phyloP scores from a whole-genome alignment of 2,329 filamentous ascomycete species.

The Triangularia verruculosa region DNA sequence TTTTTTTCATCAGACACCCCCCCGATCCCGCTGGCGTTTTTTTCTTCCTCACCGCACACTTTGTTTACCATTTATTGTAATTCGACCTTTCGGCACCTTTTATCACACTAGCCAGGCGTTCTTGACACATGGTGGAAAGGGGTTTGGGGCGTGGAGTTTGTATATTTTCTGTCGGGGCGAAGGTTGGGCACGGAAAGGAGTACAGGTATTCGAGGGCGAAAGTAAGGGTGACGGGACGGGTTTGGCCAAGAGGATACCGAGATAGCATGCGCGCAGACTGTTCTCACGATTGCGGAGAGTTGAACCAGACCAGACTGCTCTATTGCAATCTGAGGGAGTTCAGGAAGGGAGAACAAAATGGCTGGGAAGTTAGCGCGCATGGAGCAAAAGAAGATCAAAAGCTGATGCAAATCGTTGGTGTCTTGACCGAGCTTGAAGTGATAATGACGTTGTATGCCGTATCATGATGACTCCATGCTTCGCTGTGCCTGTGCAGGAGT shows the following conservation, averaged over 20 bases:
- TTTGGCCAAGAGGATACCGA: background rate
- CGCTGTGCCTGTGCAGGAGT: background rate
- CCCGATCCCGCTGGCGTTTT: background rate
- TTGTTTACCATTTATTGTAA: background rate
- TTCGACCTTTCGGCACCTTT: background rate
- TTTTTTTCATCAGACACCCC: background rate
- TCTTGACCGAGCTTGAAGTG: background rate
- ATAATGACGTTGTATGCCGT: background rate
- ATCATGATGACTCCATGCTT: background rate
- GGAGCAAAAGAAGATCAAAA: background rate
- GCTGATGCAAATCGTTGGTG: background rate
- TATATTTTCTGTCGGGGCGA: background rate
- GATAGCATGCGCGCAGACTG: background rate
- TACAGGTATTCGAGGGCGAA: background rate
- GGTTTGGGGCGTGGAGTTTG: background rate
- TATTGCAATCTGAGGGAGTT: background rate
- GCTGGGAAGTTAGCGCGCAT: background rate
- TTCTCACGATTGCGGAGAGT: background rate
- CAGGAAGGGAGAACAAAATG: background rate
- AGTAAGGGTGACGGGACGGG: background rate
- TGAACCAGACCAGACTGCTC: background rate
- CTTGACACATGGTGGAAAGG: background rate
- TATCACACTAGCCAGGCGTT: slow-evolving; percentile 6
- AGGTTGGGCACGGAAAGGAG: background rate
- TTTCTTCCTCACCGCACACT: background rate